Conservation (phyloP, 139 green algal species). For the Trebouxia sp. region DNA sequence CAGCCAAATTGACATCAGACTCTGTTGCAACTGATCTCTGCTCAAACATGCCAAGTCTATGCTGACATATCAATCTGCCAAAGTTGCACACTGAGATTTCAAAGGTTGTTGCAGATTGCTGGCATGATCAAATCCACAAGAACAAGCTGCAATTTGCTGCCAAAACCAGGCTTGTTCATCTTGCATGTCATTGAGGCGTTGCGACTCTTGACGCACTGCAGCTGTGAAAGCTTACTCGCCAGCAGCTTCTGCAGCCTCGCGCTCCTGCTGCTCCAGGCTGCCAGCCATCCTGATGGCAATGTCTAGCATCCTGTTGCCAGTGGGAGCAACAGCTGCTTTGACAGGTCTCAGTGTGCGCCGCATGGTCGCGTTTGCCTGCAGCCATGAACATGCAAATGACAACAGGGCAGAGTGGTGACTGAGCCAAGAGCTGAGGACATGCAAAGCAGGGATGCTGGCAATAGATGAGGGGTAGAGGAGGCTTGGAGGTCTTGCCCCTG, state of each 20-base stretch:
- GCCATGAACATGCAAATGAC: too few relatives aligned
- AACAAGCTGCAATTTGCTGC: background rate
- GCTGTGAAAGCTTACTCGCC: background rate
- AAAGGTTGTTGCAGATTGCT: too few relatives aligned
- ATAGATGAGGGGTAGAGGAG: background rate
- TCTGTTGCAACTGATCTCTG: too few relatives aligned
- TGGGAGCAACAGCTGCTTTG: background rate
- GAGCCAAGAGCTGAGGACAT: too few relatives aligned
- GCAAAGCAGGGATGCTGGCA: background rate
- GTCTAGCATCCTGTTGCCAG: constrained; percentile 23
- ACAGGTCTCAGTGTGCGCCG: background rate
- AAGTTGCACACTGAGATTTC: too few relatives aligned
- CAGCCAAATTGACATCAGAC: too few relatives aligned
- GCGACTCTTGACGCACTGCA: background rate
- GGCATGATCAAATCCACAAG: too few relatives aligned
- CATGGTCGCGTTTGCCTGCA: constrained; percentile 8
- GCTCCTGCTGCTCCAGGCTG: constrained; percentile 4
- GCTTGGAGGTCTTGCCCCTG: background rate
- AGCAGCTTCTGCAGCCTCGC: background rate
- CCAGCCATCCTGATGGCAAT: constrained; percentile 23
- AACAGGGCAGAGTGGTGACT: too few relatives aligned
- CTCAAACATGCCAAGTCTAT: too few relatives aligned
- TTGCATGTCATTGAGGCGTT: background rate
- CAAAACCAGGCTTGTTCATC: background rate
- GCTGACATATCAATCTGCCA: too few relatives aligned